phyloP scores from a whole-genome alignment of 176 grass and related monocot species.

The Ampelocalamus luodianensis region DNA sequence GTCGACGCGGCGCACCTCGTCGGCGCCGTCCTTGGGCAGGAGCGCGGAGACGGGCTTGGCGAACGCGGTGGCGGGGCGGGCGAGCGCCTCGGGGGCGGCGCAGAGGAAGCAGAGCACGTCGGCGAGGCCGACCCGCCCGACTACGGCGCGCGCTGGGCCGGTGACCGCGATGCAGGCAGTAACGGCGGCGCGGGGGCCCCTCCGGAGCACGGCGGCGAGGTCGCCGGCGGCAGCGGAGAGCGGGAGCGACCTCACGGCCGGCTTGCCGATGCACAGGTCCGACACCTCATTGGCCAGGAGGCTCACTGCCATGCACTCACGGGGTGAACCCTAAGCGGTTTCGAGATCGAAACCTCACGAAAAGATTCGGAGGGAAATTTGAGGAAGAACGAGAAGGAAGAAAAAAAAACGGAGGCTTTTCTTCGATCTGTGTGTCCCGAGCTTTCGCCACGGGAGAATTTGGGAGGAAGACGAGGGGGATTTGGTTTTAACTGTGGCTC shows the following conservation, averaged over 20 bases:
- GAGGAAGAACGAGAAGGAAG: not conserved
- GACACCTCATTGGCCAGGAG: slow-evolving; percentile 79
- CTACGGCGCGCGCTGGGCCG: slow-evolving; percentile 35
- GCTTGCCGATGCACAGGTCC: slow-evolving; percentile 98
- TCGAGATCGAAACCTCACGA: slow-evolving; percentile 53
- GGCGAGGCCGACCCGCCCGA: slow-evolving; percentile 52
- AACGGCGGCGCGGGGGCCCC: slow-evolving; percentile 43
- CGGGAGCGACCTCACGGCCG: slow-evolving; percentile 76
- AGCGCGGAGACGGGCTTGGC: slow-evolving; percentile 53
- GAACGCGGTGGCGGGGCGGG: slow-evolving; percentile 49
- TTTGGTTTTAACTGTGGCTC: slow-evolving; percentile 14
- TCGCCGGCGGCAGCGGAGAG: slow-evolving; percentile 70
- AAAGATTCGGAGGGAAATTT: not conserved
- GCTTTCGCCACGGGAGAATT: not conserved
- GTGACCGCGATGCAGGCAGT: slow-evolving; percentile 43
- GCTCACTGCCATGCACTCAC: slow-evolving; percentile 86
- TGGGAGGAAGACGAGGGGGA: not conserved
- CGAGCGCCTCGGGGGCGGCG: slow-evolving; percentile 46
- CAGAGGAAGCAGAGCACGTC: slow-evolving; percentile 86
- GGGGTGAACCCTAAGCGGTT: slow-evolving; percentile 47
- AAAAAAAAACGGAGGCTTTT: slow-evolving; percentile 2
- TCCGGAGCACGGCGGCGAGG: slow-evolving; percentile 59
- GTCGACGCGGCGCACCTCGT: slow-evolving; percentile 57
- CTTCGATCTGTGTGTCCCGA: not conserved
- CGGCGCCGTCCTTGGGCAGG: slow-evolving; percentile 60